Conservation (phyloP, 345 rosid species). For the Syzygium jambos region DNA sequence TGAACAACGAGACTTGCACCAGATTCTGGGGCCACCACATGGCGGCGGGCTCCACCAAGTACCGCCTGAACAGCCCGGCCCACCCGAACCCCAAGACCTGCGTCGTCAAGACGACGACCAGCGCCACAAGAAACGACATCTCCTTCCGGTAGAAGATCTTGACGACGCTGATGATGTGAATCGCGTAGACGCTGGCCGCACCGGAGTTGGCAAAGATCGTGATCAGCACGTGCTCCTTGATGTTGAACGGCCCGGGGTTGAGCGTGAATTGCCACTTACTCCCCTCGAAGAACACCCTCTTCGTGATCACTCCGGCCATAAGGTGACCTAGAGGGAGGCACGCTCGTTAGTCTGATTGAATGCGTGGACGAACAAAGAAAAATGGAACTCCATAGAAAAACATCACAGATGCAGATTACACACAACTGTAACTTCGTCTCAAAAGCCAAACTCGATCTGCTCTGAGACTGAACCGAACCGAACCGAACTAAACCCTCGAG, state of each 20-base stretch:
- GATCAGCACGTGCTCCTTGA: slow-evolving; percentile 66
- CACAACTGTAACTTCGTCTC: background rate
- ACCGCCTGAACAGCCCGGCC: slow-evolving; percentile 63
- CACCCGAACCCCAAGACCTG: slow-evolving; percentile 67
- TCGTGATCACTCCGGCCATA: slow-evolving; percentile 34
- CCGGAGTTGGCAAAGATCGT: slow-evolving; percentile 71
- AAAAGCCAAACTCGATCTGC: background rate
- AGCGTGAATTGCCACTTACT: slow-evolving; percentile 34
- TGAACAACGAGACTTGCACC: slow-evolving; percentile 61
- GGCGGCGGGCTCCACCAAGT: slow-evolving; percentile 64
- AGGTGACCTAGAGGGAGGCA: slow-evolving; percentile 34
- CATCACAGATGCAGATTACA: background rate
- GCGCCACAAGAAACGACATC: slow-evolving; percentile 35
- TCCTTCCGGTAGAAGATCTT: slow-evolving; percentile 47
- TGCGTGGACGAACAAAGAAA: background rate
- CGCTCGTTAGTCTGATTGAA: background rate
- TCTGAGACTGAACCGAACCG: background rate
- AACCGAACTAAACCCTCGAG: rapidly evolving
- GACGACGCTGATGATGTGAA: slow-evolving; percentile 48
- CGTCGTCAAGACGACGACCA: slow-evolving; percentile 50
- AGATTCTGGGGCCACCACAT: slow-evolving; percentile 88
- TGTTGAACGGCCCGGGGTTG: slow-evolving; percentile 57
- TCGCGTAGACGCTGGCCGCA: slow-evolving; percentile 45
- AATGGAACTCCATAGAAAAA: background rate
- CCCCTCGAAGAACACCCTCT: slow-evolving; percentile 34